Percentiles rank a stretch among this genome's conserved stretches.
Conservation (phyloP, 208 protist species). For the Herpetomonas tarakana region DNA sequence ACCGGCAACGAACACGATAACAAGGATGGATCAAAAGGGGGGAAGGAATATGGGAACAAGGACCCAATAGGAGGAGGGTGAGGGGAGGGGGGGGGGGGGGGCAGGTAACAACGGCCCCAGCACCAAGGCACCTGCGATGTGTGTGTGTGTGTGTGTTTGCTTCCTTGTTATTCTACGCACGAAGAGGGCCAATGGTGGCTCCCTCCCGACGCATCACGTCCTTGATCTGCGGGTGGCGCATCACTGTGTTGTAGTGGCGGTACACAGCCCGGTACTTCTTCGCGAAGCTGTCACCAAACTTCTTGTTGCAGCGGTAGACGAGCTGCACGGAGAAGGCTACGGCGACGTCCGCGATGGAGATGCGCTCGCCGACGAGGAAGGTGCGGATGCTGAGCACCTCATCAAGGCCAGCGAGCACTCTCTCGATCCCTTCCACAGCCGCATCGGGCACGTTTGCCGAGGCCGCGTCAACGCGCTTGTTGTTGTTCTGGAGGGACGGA, state of each 20-base stretch:
- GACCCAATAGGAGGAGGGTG: background rate
- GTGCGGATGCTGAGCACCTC: conserved; percentile 66
- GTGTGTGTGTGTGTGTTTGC: background rate
- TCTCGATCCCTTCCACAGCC: conserved; percentile 34
- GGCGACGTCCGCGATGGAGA: conserved; percentile 77
- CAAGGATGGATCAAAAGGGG: background rate
- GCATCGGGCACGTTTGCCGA: conserved; percentile 16
- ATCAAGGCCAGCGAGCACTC: conserved; percentile 49
- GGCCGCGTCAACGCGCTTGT: conserved; percentile 13
- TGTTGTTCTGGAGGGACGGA: conserved; percentile 24
- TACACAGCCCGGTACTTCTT: conserved; percentile 62
- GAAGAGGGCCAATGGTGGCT: conserved; percentile 35
- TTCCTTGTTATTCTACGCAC: conserved; percentile 11
- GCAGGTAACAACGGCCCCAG: too few species aligned
- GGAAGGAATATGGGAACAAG: conserved; percentile 7
- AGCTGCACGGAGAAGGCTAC: conserved; percentile 67
- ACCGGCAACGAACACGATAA: background rate
- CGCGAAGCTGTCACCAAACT: conserved; percentile 45
- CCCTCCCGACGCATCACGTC: conserved; percentile 58
- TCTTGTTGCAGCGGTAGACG: conserved; percentile 56
- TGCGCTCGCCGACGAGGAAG: conserved; percentile 80
- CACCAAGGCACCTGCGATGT: background rate
- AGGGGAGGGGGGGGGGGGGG: too few species aligned
- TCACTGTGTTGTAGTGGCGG: conserved; percentile 81
- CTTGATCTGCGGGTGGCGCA: conserved; percentile 65